Evolutionary conservation across 2,329 filamentous ascomycete species (phyloP).

Genomic region (Aspergillus terreus): DNA sequence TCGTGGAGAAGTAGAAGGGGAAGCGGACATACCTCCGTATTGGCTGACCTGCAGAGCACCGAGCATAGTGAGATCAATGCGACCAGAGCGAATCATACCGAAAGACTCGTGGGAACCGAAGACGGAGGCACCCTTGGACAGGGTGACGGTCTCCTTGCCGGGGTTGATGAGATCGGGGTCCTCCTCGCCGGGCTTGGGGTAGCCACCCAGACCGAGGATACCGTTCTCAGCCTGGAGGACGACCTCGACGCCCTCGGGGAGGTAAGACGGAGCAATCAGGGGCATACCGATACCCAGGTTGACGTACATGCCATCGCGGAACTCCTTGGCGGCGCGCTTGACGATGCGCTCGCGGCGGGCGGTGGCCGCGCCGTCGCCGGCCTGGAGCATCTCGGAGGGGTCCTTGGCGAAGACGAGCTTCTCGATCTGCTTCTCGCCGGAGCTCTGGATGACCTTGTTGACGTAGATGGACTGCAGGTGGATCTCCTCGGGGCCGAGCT

Average conservation of each 20-base stretch:
- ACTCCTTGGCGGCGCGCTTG: conserved; percentile 71
- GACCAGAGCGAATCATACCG: conserved; percentile 80
- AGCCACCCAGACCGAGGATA: conserved; percentile 76
- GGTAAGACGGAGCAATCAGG: conserved; percentile 72
- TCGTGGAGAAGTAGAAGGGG: not conserved
- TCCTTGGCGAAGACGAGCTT: conserved; percentile 74
- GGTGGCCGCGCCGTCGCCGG: conserved; percentile 59
- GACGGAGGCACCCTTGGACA: conserved; percentile 68
- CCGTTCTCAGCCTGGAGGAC: conserved; percentile 87
- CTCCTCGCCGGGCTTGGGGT: conserved; percentile 65
- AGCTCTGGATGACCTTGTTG: conserved; percentile 73
- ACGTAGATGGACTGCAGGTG: conserved; percentile 83
- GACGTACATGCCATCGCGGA: conserved; percentile 87
- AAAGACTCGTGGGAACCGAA: conserved; percentile 83
- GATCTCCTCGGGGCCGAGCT: conserved; percentile 68
- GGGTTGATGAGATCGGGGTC: conserved; percentile 82
- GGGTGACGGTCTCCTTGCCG: conserved; percentile 81
- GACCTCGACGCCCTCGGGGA: conserved; percentile 66
- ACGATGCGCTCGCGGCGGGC: conserved; percentile 79
- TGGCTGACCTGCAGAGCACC: conserved; percentile 79
- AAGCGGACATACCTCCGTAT: conserved; percentile 47
- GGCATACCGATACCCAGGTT: conserved; percentile 84
- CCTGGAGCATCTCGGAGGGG: conserved; percentile 46
- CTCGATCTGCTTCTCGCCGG: conserved; percentile 68
- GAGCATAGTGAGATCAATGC: conserved; percentile 79